Conservation (phyloP, 2,329 filamentous ascomycete genomes). For the Sarocladium oryzae region DNA sequence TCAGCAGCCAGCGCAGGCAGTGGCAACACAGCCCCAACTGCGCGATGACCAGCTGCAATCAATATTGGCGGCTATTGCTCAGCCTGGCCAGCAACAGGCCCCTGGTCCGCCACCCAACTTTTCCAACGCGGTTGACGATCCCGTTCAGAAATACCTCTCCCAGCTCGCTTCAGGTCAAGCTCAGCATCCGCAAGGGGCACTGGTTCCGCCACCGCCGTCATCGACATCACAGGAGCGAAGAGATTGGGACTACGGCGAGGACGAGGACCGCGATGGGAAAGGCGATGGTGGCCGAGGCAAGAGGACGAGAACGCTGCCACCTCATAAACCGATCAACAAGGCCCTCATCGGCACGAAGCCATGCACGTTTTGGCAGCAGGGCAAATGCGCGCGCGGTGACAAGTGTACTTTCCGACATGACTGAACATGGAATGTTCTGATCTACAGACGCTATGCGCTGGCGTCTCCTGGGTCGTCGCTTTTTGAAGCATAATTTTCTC, state of each 20-base stretch:
- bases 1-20: constrained; percentile 18
- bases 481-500: background rate
- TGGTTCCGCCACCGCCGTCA: constrained; percentile 17
- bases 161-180: constrained; percentile 30
- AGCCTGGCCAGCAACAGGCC: constrained; percentile 11
- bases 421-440: constrained; percentile 12
- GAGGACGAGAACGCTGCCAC: constrained; percentile 33
- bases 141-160: constrained; percentile 24
- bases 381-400: constrained; percentile 66
- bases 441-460: too few relatives aligned
- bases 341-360: constrained; percentile 59
- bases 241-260: constrained; percentile 21
- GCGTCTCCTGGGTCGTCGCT: too few relatives aligned
- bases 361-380: constrained; percentile 64
- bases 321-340: constrained; percentile 43
- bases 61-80: constrained; percentile 1
- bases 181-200: constrained; percentile 18
- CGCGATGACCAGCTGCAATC: constrained; percentile 1
- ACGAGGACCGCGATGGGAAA: constrained; percentile 27
- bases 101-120: constrained; percentile 16
- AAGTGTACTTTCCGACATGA: constrained; percentile 71
- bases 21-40: constrained; percentile 16
- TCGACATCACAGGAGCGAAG: constrained; percentile 15
- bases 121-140: constrained; percentile 31
- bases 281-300: constrained; percentile 30